Evolutionary conservation across 345 rosid genomes (phyloP).

Genomic region (Dovyalis caffra): DNA sequence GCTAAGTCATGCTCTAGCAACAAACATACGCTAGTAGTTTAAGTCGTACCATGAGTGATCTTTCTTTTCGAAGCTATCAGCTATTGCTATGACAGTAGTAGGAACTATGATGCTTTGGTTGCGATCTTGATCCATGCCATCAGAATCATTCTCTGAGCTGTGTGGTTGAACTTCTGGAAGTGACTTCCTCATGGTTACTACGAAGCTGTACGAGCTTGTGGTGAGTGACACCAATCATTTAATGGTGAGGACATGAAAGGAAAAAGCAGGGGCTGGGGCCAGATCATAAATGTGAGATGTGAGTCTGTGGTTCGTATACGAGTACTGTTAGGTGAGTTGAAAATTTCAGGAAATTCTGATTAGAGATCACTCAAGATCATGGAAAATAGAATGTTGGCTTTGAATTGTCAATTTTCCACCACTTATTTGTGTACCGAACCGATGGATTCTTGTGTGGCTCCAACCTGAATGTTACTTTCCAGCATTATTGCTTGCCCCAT

Average conservation of each 20-base stretch:
- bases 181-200: constrained; percentile 18
- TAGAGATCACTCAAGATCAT: not conserved
- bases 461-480: not conserved
- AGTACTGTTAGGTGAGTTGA: constrained; percentile 11
- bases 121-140: constrained; percentile 24
- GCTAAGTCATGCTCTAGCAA: constrained; percentile 4
- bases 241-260: not conserved
- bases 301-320: constrained; percentile 53
- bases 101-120: constrained; percentile 54
- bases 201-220: not conserved
- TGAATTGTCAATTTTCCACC: constrained; percentile 14
- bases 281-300: constrained; percentile 39
- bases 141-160: constrained; percentile 39
- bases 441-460: constrained; percentile 8
- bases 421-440: constrained; percentile 10
- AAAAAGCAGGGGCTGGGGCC: constrained; percentile 26
- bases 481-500: not conserved
- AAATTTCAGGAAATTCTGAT: constrained; percentile 2
- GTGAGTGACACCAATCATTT: not conserved
- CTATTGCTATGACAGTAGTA: constrained; percentile 33
- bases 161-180: constrained; percentile 19
- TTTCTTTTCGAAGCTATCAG: constrained; percentile 47
- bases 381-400: constrained; percentile 9
- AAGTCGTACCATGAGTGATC: constrained; percentile 56
- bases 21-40: constrained; percentile 1